These are phyloP conservation scores for Beta vulgaris DNA, from an alignment of 148 eudicot genomes.

Conservation along the genomic window DNA sequence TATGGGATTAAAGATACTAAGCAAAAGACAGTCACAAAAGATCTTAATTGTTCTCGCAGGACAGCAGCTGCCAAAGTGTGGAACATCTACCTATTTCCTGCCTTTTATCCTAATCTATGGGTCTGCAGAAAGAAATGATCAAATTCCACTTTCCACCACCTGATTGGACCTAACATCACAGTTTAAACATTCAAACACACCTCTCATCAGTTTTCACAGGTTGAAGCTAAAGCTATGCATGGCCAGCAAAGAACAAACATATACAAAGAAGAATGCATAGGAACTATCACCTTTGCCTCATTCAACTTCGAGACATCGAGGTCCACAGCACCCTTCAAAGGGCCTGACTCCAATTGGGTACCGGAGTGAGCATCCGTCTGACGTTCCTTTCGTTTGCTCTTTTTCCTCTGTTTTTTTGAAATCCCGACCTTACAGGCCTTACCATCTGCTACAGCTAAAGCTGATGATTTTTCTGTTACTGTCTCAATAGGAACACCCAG, in stretches of 20 bases:
- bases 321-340: constrained; percentile 35
- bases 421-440: constrained; percentile 50
- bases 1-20: not conserved
- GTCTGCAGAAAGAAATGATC: not conserved
- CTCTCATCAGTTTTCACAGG: not conserved
- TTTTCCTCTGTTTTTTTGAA: constrained; percentile 69
- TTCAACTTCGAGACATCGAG: constrained; percentile 30
- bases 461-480: constrained; percentile 30
- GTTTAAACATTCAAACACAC: not conserved
- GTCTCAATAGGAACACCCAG: constrained; percentile 70
- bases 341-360: constrained; percentile 27
- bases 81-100: not conserved
- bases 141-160: not conserved
- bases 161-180: not conserved
- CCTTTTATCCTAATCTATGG: not conserved
- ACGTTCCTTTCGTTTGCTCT: constrained; percentile 53
- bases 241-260: not conserved
- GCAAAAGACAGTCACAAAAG: not conserved
- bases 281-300: constrained; percentile 47
- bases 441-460: constrained; percentile 42
- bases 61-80: not conserved
- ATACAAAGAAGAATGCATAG: not conserved
- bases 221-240: not conserved
- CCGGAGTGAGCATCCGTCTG: constrained; percentile 30
- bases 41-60: not conserved